These are phyloP conservation scores for Euryodendron excelsum DNA, from an alignment of 148 eudicot genomes.

Conservation along the genomic window DNA sequence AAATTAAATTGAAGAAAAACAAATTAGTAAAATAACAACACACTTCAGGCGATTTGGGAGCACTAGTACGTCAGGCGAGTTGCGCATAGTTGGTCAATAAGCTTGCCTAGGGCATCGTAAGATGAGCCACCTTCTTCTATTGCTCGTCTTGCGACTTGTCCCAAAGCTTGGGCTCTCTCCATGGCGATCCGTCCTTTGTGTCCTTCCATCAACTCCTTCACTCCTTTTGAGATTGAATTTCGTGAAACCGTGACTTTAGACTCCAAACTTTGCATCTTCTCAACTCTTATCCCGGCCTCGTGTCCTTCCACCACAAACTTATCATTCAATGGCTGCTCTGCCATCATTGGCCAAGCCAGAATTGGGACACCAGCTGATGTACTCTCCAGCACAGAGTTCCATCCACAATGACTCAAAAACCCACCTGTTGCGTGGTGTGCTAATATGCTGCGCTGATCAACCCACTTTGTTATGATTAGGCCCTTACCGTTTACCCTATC, in stretches of 20 bases:
- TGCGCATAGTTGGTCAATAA: slow-evolving; percentile 15
- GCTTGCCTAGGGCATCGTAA: background rate
- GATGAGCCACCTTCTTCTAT: slow-evolving; percentile 33
- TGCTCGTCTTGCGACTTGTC: slow-evolving; percentile 16
- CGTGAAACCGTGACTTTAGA: background rate
- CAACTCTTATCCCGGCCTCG: slow-evolving; percentile 17
- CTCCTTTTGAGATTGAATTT: slow-evolving; percentile 18
- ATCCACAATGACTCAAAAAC: slow-evolving; percentile 36
- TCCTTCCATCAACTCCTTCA: slow-evolving; percentile 34
- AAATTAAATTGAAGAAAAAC: too few relatives aligned
- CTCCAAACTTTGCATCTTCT: background rate
- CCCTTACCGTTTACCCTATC: slow-evolving; percentile 27
- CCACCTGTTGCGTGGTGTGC: slow-evolving; percentile 25
- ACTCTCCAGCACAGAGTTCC: slow-evolving; percentile 38
- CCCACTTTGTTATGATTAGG: slow-evolving; percentile 29
- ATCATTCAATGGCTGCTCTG: slow-evolving; percentile 34
- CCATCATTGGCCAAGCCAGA: slow-evolving; percentile 34
- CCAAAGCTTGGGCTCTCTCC: slow-evolving; percentile 23
- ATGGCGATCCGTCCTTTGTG: slow-evolving; percentile 18
- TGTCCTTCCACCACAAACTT: slow-evolving; percentile 27
- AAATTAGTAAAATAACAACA: too few relatives aligned
- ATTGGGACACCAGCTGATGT: slow-evolving; percentile 30
- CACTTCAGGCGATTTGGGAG: too few relatives aligned
- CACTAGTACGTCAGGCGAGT: background rate
- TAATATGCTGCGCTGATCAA: slow-evolving; percentile 25